Evolutionary conservation across 139 green algal genomes (phyloP), one percentile per base, ranked within the genome.

Genomic region (Picochlorum sp.): DNA sequence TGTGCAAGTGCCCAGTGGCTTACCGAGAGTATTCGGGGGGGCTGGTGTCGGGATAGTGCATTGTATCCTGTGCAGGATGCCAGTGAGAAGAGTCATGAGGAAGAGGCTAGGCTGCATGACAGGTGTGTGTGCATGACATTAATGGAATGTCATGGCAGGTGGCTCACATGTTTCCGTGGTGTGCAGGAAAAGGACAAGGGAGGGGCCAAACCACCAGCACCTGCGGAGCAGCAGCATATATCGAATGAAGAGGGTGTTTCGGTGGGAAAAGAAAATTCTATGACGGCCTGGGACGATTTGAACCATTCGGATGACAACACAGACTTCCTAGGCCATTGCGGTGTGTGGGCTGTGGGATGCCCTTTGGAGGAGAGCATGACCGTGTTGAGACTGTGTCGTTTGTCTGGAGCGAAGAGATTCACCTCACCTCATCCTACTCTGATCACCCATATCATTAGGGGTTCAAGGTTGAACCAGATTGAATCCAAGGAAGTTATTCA

Each of bases 381-480:
- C 61, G 32, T 61, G 13, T 47, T 74, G 26, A 38, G 49, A 15
- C 64, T 77, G 23, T 61, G 60, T 38, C 45, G 73, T 6, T 34
- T 67, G 26, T 64, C 63, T 18, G 76, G 49, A 14, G 69, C 69
- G 15, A 78, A 74, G 45, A 54, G 77, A 5, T 72, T 74, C 34
- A 13, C 50, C 7, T 63, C 62, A 28, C 65, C 69, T 7, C 30
- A 45, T 1, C 56, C 65, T 8, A 56, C 61, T 16, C 45, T 45
- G 8, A 32, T 79, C 5, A 76, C 68, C 2, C 62, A 79, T 32
- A 49, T 83, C 14, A 62, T 83, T 61, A 68, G 73, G 34, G 71
- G 71, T 6, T 66, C 16, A 2, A 16, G 61, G 6, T 13, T 62
- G n/a, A 23, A 24, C 1, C 15, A 45, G 3, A 21, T 11, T 34